phyloP scores from a whole-genome alignment of 805 yeast species.

The Candida glaebosa region DNA sequence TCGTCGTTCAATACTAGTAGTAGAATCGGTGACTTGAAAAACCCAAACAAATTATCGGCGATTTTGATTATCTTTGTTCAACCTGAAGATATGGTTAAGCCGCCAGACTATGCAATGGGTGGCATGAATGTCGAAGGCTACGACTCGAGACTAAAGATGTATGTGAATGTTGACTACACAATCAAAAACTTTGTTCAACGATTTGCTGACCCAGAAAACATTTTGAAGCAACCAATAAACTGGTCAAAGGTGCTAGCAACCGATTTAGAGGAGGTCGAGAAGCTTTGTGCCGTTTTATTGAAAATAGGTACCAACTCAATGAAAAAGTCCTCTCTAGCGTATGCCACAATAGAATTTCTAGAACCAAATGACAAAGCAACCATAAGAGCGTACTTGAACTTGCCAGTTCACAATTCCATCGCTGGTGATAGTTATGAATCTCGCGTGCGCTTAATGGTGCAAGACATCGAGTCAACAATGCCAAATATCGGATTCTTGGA shows the following conservation, averaged over 20 bases:
- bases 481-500: background rate
- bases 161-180: constrained; percentile 4
- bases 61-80: constrained; percentile 13
- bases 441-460: constrained; percentile 1
- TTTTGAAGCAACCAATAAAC: constrained; percentile 7
- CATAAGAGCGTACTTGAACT: constrained; percentile 10
- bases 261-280: constrained; percentile 13
- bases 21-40: constrained; percentile 10
- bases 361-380: constrained; percentile 12
- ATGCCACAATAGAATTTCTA: constrained; percentile 16
- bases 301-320: constrained; percentile 20
- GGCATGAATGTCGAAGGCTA: constrained; percentile 5
- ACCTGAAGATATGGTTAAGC: constrained; percentile 14
- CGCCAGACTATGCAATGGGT: background rate
- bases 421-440: background rate
- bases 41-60: constrained; percentile 12
- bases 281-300: constrained; percentile 15
- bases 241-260: constrained; percentile 14
- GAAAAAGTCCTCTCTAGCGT: constrained; percentile 16
- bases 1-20: constrained; percentile 12
- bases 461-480: background rate
- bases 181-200: constrained; percentile 7
- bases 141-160: constrained; percentile 3
- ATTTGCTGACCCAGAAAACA: constrained; percentile 6
- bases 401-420: background rate